Evolutionary conservation across 148 eudicot species (phyloP), one percentile per base, ranked within the genome.

Genomic region (Persicaria tinctoria): DNA sequence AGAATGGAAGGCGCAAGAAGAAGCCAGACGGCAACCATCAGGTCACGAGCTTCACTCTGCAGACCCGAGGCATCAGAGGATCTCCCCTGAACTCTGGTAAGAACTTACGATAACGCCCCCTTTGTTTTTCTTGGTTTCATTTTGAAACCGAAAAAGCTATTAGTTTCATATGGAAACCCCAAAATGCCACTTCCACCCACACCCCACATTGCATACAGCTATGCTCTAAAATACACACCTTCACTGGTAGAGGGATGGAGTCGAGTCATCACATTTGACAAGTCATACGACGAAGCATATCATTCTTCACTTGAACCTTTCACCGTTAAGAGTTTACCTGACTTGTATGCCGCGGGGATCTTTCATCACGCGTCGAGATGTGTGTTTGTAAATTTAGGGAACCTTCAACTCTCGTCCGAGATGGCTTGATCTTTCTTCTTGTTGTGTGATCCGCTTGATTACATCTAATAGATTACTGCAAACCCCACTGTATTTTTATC

Each of bases 1-100:
- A 89, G 76, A 84, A 81, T 44, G 91, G 87, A 23, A 88, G 91
- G 78, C 89, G 93, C 46, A 91, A 88, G 82, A 93, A 82, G 85
- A 93, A 91, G 74, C 76, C 80, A 1, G 94, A 87, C 41, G 86
- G 78, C 14, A 73, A 76, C 46, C 88, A 84, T 76, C 89, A 84
- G 69, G 41, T 84, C 50, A 78, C 74, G 11, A 70, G 46, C 49
- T 68, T 79, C 46, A 85, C 78, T 77, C 68, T 63, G 46, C 91
- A 84, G 38, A 78, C 90, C n/a, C 91, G 78, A 75, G 76, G 76
- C 46, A 75, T 86, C 23, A 79, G 88, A 71, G 88, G 70, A 32
- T 84, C 93, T 50, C 85, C 91, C 6, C 59, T 78, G 79, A 79
- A 80, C 72, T 62, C 87, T 32, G 84, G 90, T 70, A 87, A 82